phyloP scores from a whole-genome alignment of 805 yeast genomes.

The Metschnikowia gruessii region DNA sequence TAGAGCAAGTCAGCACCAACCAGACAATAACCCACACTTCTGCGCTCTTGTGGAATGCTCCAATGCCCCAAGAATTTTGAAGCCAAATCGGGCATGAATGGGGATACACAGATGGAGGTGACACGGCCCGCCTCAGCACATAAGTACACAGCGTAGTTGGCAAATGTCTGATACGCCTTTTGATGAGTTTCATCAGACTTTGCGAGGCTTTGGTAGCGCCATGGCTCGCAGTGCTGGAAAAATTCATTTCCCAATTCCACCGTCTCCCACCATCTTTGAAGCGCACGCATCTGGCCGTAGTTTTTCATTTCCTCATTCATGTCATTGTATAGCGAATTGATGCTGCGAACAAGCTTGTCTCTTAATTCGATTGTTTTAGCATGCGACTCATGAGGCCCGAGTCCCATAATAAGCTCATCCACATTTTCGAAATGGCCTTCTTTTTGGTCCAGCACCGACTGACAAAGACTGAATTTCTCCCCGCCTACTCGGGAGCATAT shows the following conservation, averaged over 20 bases:
- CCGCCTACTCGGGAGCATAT: conserved; percentile 73
- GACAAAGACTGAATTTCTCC: conserved; percentile 54
- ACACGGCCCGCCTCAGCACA: conserved; percentile 74
- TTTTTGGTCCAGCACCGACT: conserved; percentile 36
- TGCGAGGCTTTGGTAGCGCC: conserved; percentile 48
- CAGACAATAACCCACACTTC: conserved; percentile 44
- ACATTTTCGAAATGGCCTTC: conserved; percentile 24
- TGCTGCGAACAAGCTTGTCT: conserved; percentile 10
- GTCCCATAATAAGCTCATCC: conserved; percentile 21
- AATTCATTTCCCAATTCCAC: conserved; percentile 60
- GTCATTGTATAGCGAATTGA: conserved; percentile 12
- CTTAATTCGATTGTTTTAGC: conserved; percentile 18
- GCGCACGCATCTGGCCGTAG: conserved; percentile 55
- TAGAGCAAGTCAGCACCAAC: conserved; percentile 52
- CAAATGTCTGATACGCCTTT: conserved; percentile 13
- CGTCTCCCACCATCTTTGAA: conserved; percentile 57
- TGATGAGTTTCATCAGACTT: conserved; percentile 7
- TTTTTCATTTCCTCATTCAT: conserved; percentile 44
- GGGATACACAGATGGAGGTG: conserved; percentile 60
- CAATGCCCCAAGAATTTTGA: conserved; percentile 56
- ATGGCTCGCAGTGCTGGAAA: conserved; percentile 71
- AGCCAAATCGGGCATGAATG: conserved; percentile 71
- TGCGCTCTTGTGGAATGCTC: conserved; percentile 42
- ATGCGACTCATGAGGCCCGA: conserved; percentile 3
- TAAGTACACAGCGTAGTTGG: conserved; percentile 54